phyloP scores from a whole-genome alignment of 2,329 filamentous ascomycete species.

The Penicillium sp. region DNA sequence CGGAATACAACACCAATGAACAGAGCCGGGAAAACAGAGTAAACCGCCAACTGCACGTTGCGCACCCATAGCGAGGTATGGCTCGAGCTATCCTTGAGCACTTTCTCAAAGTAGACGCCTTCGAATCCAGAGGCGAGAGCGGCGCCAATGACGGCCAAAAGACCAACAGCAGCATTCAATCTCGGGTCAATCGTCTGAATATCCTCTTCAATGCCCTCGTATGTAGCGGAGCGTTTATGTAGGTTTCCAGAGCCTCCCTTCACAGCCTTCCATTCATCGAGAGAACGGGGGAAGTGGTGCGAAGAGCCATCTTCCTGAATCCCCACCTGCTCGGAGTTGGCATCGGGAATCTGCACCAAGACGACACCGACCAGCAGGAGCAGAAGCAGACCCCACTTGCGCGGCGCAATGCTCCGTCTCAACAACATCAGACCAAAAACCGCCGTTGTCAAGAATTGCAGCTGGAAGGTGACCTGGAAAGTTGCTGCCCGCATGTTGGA shows the following conservation, averaged over 20 bases:
- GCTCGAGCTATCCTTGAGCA: slow-evolving; percentile 78
- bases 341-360: slow-evolving; percentile 75
- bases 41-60: slow-evolving; percentile 92
- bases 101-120: slow-evolving; percentile 70
- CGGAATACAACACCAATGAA: slow-evolving; percentile 83
- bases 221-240: slow-evolving; percentile 75
- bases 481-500: slow-evolving; percentile 89
- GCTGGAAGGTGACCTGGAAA: slow-evolving; percentile 89
- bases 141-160: slow-evolving; percentile 73
- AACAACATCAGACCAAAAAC: slow-evolving; percentile 81
- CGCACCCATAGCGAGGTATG: slow-evolving; percentile 85
- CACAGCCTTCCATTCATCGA: slow-evolving; percentile 69
- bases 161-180: slow-evolving; percentile 76
- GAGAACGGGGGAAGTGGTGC: slow-evolving; percentile 71
- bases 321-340: slow-evolving; percentile 50
- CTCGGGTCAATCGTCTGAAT: slow-evolving; percentile 51
- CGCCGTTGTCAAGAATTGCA: slow-evolving; percentile 90
- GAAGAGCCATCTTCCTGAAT: slow-evolving; percentile 61
- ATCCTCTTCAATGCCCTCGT: slow-evolving; percentile 77
- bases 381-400: slow-evolving; percentile 77
- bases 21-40: slow-evolving; percentile 85
- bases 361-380: slow-evolving; percentile 78
- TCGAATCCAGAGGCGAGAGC: slow-evolving; percentile 80
- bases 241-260: slow-evolving; percentile 51
- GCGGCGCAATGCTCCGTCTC: slow-evolving; percentile 64